Evolutionary conservation across 768 basidiomycete genomes (phyloP), one percentile per base, ranked within the genome.

Genomic region (Pisolithus orientalis): DNA sequence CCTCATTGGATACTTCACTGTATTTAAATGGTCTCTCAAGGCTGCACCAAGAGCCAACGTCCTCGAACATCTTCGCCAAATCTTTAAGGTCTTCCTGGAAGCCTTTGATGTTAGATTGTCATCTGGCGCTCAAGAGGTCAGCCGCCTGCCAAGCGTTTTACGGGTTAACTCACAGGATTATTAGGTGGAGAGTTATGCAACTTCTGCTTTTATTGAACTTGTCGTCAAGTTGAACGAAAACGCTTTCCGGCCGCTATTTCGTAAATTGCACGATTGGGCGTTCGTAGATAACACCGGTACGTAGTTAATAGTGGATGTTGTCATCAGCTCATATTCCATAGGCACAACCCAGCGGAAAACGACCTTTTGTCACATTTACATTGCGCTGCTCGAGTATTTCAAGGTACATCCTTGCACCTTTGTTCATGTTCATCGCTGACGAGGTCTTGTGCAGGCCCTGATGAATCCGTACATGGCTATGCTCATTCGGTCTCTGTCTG

Each of bases 241-340:
- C 0, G 79, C 86, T 0, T 98, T 99, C 82, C 80, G 83, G 56
- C 94, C 95, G 1, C 72, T 97, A 14, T 95, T 97, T 79, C 83
- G 93, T 50, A 84, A 85, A 50, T 68, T 94, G 52, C 93, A 90
- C 61, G 96, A 99, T 64, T 99, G 96, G 96, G 93, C 93, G 0
- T 94, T 94, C 60, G 78, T 76, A 1, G 72, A 74, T 52, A 78
- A 77, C 28, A 61, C 63, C 25, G 68, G 83, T 84, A 60, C 31
- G 75, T 67, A 4, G 13, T 25, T 38, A 1, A n/a, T 14, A 29
- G 11, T 9, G 17, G 25, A 27, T 13, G 8, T 25, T 42, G 4
- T 52, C 56, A 46, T n/a, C 34, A 34, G 5, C 28, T 51, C 29
- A 32, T 27, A 6, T 17, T 1, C 49, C 17, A 42, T 25, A 64